Evolutionary conservation across 2,329 filamentous ascomycete species (phyloP).

Genomic region (Bipolaris victoriae): DNA sequence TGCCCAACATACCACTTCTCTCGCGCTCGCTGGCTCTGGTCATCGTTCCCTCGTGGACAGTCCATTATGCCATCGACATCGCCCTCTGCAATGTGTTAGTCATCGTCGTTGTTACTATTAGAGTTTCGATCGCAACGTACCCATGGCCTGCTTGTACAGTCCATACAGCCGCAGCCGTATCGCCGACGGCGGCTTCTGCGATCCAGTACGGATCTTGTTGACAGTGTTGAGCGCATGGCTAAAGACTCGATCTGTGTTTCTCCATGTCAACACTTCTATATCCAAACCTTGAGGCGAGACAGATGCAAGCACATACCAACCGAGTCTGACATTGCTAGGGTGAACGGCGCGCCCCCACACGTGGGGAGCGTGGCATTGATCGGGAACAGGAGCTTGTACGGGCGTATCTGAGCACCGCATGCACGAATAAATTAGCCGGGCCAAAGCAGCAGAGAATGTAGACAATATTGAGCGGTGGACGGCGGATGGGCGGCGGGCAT

Average conservation of each 20-base stretch:
- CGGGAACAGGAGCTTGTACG: neutral
- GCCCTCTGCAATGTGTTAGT: slow-evolving; percentile 66
- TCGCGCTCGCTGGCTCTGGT: slow-evolving; percentile 61
- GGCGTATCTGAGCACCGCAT: neutral
- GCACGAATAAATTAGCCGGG: slow-evolving; percentile 7
- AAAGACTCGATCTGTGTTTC: slow-evolving; percentile 83
- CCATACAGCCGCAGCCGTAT: slow-evolving; percentile 94
- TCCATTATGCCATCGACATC: slow-evolving; percentile 95
- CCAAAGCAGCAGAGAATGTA: slow-evolving; percentile 1
- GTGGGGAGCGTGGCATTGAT: slow-evolving; percentile 22
- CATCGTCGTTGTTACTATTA: neutral
- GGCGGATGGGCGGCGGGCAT: slow-evolving; percentile 9
- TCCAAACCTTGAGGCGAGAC: neutral
- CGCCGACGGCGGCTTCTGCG: slow-evolving; percentile 80
- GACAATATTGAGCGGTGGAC: neutral
- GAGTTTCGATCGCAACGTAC: slow-evolving; percentile 44
- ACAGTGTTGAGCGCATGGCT: slow-evolving; percentile 98
- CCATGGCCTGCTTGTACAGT: slow-evolving; percentile 98
- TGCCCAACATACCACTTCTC: slow-evolving; percentile 74
- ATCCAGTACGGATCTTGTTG: slow-evolving; percentile 95
- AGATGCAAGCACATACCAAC: slow-evolving; percentile 42
- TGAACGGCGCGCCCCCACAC: slow-evolving; percentile 28
- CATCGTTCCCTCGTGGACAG: slow-evolving; percentile 65
- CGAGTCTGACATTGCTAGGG: slow-evolving; percentile 49
- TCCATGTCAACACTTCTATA: slow-evolving; percentile 2